Conservation (phyloP, 768 basidiomycete genomes). For the Calocybe indica region DNA sequence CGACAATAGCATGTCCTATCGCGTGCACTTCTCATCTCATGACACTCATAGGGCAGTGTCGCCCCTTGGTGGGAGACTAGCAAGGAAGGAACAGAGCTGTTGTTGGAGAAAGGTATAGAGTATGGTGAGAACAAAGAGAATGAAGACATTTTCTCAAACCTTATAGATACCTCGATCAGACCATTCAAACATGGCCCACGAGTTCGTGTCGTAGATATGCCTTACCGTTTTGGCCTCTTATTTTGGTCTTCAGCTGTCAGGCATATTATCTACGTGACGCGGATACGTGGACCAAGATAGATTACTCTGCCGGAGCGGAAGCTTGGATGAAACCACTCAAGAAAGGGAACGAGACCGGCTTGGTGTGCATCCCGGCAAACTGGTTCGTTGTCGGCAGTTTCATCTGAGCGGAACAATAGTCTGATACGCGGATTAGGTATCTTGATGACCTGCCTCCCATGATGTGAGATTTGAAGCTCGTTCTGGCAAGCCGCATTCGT, state of each 20-base stretch:
- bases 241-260: conserved; percentile 33
- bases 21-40: background rate
- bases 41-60: conserved; percentile 36
- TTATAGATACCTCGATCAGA: background rate
- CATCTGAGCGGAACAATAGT: background rate
- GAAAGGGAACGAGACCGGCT: conserved; percentile 57
- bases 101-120: conserved; percentile 69
- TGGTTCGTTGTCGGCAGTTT: conserved; percentile 35
- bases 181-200: conserved; percentile 10
- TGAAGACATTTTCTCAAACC: too few relatives aligned
- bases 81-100: conserved; percentile 55
- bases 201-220: conserved; percentile 20
- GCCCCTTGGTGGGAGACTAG: conserved; percentile 82
- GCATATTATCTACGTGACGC: conserved; percentile 64
- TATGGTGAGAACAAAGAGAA: conserved; percentile 40
- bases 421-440: conserved; percentile 32
- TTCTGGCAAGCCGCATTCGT: conserved; percentile 1
- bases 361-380: conserved; percentile 58
- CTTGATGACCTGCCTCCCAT: conserved; percentile 72
- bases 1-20: background rate
- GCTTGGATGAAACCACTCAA: conserved; percentile 73
- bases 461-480: conserved; percentile 37
- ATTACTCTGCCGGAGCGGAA: conserved; percentile 50
- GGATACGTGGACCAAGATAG: conserved; percentile 70
- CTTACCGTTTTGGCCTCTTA: background rate